phyloP scores from a whole-genome alignment of 805 yeast species.

The Kuraishia capsulata region DNA sequence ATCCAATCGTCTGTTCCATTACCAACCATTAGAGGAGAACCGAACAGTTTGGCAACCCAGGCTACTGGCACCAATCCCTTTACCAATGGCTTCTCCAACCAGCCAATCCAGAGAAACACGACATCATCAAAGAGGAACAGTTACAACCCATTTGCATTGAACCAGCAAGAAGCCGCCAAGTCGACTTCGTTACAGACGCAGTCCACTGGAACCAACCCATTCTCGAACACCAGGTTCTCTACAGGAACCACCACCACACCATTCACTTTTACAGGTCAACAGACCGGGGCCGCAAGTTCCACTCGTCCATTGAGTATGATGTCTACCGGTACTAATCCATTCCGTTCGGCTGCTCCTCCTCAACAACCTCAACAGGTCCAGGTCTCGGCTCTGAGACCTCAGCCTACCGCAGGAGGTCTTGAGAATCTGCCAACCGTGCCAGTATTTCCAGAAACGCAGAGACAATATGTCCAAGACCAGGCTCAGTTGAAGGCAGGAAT shows the following conservation, averaged over 20 bases:
- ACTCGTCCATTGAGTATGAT: constrained; percentile 5
- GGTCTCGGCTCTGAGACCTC: constrained; percentile 37
- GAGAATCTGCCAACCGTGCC: constrained; percentile 58
- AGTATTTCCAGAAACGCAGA: constrained; percentile 57
- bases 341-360: constrained; percentile 23
- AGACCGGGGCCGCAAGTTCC: neutral
- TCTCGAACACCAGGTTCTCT: constrained; percentile 14
- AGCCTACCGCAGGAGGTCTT: constrained; percentile 67
- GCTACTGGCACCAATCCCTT: constrained; percentile 18
- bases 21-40: neutral
- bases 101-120: constrained; percentile 3
- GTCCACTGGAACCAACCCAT: constrained; percentile 16
- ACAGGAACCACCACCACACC: constrained; percentile 1
- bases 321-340: constrained; percentile 53
- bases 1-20: neutral
- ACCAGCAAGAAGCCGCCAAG: neutral
- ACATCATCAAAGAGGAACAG: neutral
- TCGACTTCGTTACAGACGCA: no score
- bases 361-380: constrained; percentile 12
- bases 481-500: constrained; percentile 10
- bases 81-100: constrained; percentile 6
- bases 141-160: neutral
- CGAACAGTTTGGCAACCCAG: neutral
- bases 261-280: neutral
- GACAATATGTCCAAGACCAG: constrained; percentile 12